Evolutionary conservation across 2,329 filamentous ascomycete species (phyloP), one percentile per base, ranked within the genome.

Genomic region (Drechslerella stenobrocha): DNA sequence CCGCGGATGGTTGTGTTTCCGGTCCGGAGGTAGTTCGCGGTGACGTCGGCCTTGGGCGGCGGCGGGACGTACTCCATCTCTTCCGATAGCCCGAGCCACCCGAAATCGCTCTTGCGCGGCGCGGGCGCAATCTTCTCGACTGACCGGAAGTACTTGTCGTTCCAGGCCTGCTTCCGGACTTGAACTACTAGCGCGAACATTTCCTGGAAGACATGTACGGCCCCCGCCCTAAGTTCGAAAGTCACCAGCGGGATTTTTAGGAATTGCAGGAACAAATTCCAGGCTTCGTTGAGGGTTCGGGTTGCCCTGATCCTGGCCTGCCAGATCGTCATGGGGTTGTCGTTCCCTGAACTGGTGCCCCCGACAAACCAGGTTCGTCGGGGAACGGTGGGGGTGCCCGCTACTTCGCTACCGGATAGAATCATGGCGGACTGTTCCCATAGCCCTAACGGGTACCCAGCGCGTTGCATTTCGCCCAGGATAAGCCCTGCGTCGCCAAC

Each of bases 261-360:
- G 22, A 52, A 70, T 13, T 64, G 47, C 2, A 70, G 13, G 46
- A 74, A 74, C 2, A 71, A 51, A n/a, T 37, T 52, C 72, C 72
- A 74, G 7, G 72, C 71, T 51, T 74, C 72, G 22, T 73, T 71
- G 5, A 73, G 50, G 1, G 72, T 74, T 18, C 72, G 53, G 2
- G 72, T 74, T 9, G 72, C 72, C n/a, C 71, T 56, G 2, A 74
- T 64, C 6, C 72, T 35, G 4, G 56, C 64, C 28, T 63, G 57
- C 52, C 57, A 57, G 18, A 58, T 42, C 3, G 47, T 63, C 24
- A 55, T 44, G 3, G 46, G 52, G 18, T 50, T 57, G 9, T 58
- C 52, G 2, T 30, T 18, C 23, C 64, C 56, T 1, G 40, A 46
- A n/a, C 46, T 65, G 20, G 51, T 30, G 5, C 56, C 57, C 7